Evolutionary conservation across 2,329 filamentous ascomycete genomes (phyloP), one percentile per base, ranked within the genome.

Genomic region (Pestalotiopsis fici): DNA sequence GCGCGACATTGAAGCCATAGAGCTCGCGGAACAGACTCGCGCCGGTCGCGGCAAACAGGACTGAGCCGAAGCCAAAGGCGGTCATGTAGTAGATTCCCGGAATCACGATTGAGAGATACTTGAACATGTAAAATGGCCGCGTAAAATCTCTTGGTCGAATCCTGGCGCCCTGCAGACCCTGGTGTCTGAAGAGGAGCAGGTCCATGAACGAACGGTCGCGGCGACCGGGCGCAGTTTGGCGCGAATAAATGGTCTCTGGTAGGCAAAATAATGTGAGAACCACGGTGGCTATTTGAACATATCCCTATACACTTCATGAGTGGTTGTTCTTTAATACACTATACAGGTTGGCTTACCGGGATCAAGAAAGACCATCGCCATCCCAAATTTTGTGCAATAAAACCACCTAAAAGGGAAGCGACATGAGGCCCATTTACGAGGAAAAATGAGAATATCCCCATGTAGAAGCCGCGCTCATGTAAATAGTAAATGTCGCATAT

Each of bases 361-460:
- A 77, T 74, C 60, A 67, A 75, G 62, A 74, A 74, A 64, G 69
- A 71, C 25, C 68, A 70, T 11, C 71, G 68, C 73, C 73, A 76
- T 6, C 73, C 71, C 13, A 75, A n/a, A 18, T 72, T 68, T 67
- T 76, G 72, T 7, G 73, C 71, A 4, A 76, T 71, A 56, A 71
- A 75, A 1, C 74, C 75, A n/a, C 75, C 75, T n/a, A 75, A 66
- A 23, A 73, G 64, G 3, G 71, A 69, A 3, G 72, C 71, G 11
- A 73, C 18, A 27, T 74, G 72, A 2, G 68, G 64, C 11, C 71
- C 72, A 35, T 72, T 73, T 2, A 69, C 72, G 15, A 73, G n/a
- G 55, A 72, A 72, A 31, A 73, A 69, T 2, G 71, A 68, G 35
- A 67, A 74, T 4, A 73, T 69, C 0, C 71, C 71, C 72, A 74